Evolutionary conservation across 2,329 filamentous ascomycete species (phyloP).

Genomic region (Ascosphaera apis): DNA sequence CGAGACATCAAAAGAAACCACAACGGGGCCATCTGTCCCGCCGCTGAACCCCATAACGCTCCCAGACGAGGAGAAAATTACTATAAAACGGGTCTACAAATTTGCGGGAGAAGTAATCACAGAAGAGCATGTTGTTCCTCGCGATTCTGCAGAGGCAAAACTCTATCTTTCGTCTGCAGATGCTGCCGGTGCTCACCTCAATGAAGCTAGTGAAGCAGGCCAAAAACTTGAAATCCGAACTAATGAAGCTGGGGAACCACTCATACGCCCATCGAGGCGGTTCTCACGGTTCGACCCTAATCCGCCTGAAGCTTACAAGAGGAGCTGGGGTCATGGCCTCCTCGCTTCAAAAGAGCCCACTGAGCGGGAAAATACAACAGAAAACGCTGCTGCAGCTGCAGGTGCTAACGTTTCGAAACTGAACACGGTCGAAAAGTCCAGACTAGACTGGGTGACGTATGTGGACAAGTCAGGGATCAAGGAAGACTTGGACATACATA

Average conservation of each 20-base stretch:
- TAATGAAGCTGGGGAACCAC: constrained; percentile 6
- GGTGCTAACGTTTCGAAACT: constrained; percentile 23
- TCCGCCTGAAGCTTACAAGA: constrained; percentile 19
- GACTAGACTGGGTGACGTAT: constrained; percentile 41
- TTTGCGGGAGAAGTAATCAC: constrained; percentile 33
- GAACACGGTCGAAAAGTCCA: constrained; percentile 43
- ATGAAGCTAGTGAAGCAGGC: constrained; percentile 8
- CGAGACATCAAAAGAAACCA: not conserved
- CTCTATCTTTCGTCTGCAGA: constrained; percentile 22
- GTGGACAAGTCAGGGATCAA: constrained; percentile 37
- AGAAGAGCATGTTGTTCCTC: constrained; percentile 29
- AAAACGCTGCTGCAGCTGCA: constrained; percentile 9
- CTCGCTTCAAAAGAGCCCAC: constrained; percentile 18
- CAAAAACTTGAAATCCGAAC: constrained; percentile 1
- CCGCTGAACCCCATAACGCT: constrained; percentile 1
- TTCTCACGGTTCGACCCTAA: constrained; percentile 25
- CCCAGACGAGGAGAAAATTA: constrained; percentile 23
- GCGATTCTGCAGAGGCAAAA: constrained; percentile 30
- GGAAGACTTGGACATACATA: constrained; percentile 37
- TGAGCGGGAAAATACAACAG: not conserved
- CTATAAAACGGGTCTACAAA: constrained; percentile 32
- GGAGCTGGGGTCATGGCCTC: constrained; percentile 3
- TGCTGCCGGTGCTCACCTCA: constrained; percentile 5
- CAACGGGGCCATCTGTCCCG: not conserved
- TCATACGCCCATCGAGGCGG: constrained; percentile 19